Evolutionary conservation across 768 basidiomycete genomes (phyloP), one percentile per base, ranked within the genome.

Genomic region (Sarcomyxa edulis): DNA sequence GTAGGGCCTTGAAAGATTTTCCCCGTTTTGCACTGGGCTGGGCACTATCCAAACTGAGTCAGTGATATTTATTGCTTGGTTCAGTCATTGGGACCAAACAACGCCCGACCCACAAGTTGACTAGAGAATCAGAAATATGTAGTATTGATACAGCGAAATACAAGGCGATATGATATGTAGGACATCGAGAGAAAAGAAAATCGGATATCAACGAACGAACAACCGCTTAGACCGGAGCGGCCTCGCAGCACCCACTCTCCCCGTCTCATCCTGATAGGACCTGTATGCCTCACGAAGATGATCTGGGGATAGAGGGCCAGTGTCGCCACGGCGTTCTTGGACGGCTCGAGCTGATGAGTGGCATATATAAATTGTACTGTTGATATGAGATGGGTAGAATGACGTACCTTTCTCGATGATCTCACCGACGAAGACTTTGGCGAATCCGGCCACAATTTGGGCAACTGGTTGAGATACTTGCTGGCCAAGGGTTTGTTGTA

Each of bases 381-480:
- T 19, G n/a, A 39, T 25, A n/a, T 7, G 8, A 7, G n/a, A 32
- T 12, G 15, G 12, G 39, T 4, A 4, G 4, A 12, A 33, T 11
- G 29, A 51, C 68, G 39, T 34, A 88, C 90, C 90, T 62, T 84
- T 86, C 54, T 93, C 91, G 12, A 93, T 75, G 5, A 95, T 86
- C 57, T 94, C 91, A 3, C 92, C 92, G 3, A 95, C 89, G 44
- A 93, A 95, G 0, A 95, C 89, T 53, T 94, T 95, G 10, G 77
- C 74, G 41, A 95, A 85, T 44, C 92, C 92, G 5, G 90, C 89
- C 2, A 94, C 84, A 30, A 93, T 78, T 46, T 92, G 90, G 2
- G 91, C 84, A 4, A 94, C 85, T 3, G 88, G 86, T 49, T 83
- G 81, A 3, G 89, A 89, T 5, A 88, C 86, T 50, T 90, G 85